phyloP scores from a whole-genome alignment of 331 rosid genomes.

The Telfairia occidentalis region DNA sequence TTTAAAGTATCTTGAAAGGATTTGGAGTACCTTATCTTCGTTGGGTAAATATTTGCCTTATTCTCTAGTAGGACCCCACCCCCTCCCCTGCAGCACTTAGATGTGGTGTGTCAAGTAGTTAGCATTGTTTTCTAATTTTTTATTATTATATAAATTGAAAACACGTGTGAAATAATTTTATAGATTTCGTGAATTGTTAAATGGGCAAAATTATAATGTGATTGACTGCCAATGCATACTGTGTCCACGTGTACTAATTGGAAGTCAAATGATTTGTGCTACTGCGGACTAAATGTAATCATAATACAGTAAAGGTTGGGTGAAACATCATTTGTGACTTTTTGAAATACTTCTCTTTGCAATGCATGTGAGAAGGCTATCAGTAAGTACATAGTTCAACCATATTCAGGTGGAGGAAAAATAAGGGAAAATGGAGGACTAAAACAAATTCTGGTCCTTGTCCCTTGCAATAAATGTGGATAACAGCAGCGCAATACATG shows the following conservation, averaged over 20 bases:
- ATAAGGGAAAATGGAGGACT: not conserved
- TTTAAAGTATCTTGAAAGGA: conserved; percentile 68
- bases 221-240: not conserved
- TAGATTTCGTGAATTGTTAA: not conserved
- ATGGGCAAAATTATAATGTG: not conserved
- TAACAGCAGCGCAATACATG: not conserved
- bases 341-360: not conserved
- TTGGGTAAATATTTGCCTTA: conserved; percentile 38
- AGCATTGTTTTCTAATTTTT: not conserved
- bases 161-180: not conserved
- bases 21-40: conserved; percentile 71
- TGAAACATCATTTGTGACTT: not conserved
- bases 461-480: not conserved
- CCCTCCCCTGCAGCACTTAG: not conserved
- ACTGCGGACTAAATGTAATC: not conserved
- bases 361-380: not conserved
- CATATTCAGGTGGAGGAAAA: not conserved
- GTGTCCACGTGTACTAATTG: not conserved
- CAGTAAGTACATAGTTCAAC: not conserved
- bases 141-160: not conserved
- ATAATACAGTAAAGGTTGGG: conserved; percentile 13
- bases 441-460: not conserved
- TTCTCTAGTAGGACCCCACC: not conserved
- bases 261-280: not conserved
- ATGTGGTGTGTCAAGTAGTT: not conserved